These are phyloP conservation scores for Scheffersomyces lignicola DNA, from an alignment of 1,139 yeast species.

Conservation along the genomic window DNA sequence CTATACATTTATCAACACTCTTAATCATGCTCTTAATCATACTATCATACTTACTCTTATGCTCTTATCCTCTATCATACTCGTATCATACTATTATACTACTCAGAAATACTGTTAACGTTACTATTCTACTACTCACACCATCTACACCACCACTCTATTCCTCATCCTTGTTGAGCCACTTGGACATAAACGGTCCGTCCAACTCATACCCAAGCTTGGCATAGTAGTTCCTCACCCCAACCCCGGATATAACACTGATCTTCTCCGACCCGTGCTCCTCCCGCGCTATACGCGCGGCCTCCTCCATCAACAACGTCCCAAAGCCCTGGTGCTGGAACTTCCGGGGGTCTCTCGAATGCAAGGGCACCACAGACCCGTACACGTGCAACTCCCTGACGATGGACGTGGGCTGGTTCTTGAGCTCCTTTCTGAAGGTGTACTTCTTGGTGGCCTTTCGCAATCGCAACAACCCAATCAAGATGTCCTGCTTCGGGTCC, in stretches of 20 bases:
- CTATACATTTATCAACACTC: no score
- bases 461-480: constrained; percentile 85
- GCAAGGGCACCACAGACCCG: constrained; percentile 96
- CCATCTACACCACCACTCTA: constrained; percentile 2
- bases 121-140: no score
- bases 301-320: constrained; percentile 95
- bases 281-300: constrained; percentile 90
- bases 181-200: constrained; percentile 95
- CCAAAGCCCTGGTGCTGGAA: constrained; percentile 99
- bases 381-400: constrained; percentile 96
- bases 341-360: constrained; percentile 95
- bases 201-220: constrained; percentile 88
- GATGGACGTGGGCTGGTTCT: constrained; percentile 80
- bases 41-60: no score
- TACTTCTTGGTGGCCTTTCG: constrained; percentile 88
- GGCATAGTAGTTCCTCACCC: constrained; percentile 93
- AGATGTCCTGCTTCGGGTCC: constrained; percentile 94
- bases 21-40: no score
- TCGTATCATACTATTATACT: no score
- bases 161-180: constrained; percentile 17
- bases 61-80: no score
- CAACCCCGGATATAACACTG: constrained; percentile 95
- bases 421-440: constrained; percentile 88
- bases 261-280: constrained; percentile 93
- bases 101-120: no score